These are phyloP conservation scores for Imleria badia DNA, from an alignment of 768 basidiomycete species.

Conservation along the genomic window DNA sequence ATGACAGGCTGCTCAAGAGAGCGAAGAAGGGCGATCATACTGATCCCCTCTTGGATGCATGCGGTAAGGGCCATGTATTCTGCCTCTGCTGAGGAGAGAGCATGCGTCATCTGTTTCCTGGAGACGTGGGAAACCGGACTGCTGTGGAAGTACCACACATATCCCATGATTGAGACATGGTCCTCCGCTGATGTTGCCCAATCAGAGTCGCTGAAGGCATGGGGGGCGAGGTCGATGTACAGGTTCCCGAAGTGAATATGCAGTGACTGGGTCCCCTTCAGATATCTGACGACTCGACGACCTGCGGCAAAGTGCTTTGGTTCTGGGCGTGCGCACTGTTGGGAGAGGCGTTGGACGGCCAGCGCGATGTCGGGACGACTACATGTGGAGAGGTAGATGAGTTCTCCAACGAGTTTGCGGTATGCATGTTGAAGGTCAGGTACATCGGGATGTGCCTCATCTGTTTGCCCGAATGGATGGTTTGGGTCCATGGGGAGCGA, in stretches of 20 bases:
- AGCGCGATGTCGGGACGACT: neutral
- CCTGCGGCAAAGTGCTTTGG: neutral
- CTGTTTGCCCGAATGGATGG: neutral
- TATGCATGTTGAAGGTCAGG: neutral
- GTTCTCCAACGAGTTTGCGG: neutral
- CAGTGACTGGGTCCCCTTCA: neutral
- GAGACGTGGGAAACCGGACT: neutral
- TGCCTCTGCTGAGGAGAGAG: neutral
- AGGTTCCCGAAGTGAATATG: neutral
- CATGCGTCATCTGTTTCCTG: neutral
- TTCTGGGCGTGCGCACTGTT: neutral
- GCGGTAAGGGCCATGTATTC: neutral
- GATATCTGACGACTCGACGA: neutral
- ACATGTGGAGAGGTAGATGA: neutral
- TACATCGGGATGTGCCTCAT: neutral
- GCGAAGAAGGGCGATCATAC: neutral
- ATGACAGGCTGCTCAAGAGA: accelerated
- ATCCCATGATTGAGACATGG: neutral
- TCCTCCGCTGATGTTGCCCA: neutral
- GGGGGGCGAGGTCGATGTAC: too few species aligned
- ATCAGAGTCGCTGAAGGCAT: neutral
- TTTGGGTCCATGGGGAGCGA: neutral
- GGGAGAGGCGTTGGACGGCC: neutral
- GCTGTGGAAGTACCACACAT: neutral
- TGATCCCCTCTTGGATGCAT: neutral